Evolutionary conservation across 208 protist genomes (phyloP).

Genomic region (Wallacemonas sp.): DNA sequence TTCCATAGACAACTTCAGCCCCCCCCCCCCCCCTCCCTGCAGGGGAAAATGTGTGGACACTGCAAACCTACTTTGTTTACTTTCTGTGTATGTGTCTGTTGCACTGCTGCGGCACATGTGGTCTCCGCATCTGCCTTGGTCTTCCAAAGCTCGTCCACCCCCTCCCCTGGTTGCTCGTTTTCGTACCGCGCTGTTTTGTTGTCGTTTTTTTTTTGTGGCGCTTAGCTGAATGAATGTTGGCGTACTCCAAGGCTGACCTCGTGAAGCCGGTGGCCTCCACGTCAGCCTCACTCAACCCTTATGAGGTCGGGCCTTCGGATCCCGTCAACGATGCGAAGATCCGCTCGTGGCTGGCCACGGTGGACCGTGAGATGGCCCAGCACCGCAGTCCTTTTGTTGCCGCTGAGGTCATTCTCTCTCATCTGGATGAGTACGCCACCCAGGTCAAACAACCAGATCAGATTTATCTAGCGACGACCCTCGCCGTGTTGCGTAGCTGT

Average conservation of each 20-base stretch:
- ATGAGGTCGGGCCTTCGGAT: constrained; percentile 51
- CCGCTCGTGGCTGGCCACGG: constrained; percentile 55
- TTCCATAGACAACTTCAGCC: too few relatives aligned
- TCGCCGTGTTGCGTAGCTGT: constrained; percentile 73
- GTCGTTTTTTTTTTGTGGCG: not conserved
- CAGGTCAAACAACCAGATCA: constrained; percentile 40
- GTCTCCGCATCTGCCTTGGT: too few relatives aligned
- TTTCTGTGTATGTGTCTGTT: too few relatives aligned
- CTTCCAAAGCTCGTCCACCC: too few relatives aligned
- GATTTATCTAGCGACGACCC: constrained; percentile 68
- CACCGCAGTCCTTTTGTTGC: constrained; percentile 85
- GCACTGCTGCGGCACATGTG: too few relatives aligned
- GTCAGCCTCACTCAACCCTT: constrained; percentile 77
- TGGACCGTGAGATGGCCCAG: constrained; percentile 54
- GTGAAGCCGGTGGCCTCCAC: constrained; percentile 16
- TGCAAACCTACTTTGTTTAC: too few relatives aligned
- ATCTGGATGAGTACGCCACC: constrained; percentile 50
- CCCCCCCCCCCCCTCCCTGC: too few relatives aligned
- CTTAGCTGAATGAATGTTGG: constrained; percentile 8
- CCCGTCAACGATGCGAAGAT: constrained; percentile 40
- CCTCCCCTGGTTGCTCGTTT: too few relatives aligned
- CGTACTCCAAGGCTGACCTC: not conserved
- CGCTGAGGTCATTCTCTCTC: constrained; percentile 69
- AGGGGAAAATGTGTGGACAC: too few relatives aligned
- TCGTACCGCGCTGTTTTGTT: too few relatives aligned